phyloP scores from a whole-genome alignment of 441 rosid species.

The Syzygium syzygioides region DNA sequence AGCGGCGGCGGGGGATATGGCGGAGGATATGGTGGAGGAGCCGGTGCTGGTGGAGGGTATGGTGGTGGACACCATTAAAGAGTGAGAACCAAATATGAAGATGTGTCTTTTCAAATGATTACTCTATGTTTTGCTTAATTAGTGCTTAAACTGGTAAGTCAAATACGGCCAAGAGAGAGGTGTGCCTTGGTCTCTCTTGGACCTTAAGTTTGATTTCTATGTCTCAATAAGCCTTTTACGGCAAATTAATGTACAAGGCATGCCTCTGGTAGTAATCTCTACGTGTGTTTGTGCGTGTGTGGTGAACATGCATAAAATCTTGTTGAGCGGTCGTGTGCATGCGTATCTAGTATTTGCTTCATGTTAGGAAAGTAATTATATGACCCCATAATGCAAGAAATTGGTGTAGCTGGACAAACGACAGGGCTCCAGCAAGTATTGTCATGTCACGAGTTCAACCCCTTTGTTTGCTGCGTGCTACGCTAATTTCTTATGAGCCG shows the following conservation, averaged over 20 bases:
- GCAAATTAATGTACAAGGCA: not conserved
- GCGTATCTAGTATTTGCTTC: not conserved
- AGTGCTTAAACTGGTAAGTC: not conserved
- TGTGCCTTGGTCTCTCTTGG: not conserved
- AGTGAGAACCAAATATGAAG: not conserved
- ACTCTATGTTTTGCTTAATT: not conserved
- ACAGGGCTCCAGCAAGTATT: not conserved
- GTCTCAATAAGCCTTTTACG: not conserved
- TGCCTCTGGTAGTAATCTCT: not conserved
- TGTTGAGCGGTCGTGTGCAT: not conserved
- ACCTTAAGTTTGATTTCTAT: not conserved
- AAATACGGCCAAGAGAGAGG: not conserved
- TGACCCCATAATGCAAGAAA: not conserved
- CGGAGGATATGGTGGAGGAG: constrained; percentile 14
- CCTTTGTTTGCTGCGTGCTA: not conserved
- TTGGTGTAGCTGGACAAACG: not conserved
- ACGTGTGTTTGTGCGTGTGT: too few relatives aligned
- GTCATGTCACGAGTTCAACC: not conserved
- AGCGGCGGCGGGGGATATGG: not conserved
- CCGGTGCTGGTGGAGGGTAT: constrained; percentile 24
- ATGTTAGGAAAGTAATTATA: not conserved
- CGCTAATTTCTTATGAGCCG: not conserved
- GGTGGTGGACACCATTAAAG: constrained; percentile 26
- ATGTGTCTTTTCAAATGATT: not conserved
- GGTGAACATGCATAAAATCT: not conserved